Evolutionary conservation across 169 alveolate species (phyloP).

Genomic region (Ichthyophthirius multifiliis): DNA sequence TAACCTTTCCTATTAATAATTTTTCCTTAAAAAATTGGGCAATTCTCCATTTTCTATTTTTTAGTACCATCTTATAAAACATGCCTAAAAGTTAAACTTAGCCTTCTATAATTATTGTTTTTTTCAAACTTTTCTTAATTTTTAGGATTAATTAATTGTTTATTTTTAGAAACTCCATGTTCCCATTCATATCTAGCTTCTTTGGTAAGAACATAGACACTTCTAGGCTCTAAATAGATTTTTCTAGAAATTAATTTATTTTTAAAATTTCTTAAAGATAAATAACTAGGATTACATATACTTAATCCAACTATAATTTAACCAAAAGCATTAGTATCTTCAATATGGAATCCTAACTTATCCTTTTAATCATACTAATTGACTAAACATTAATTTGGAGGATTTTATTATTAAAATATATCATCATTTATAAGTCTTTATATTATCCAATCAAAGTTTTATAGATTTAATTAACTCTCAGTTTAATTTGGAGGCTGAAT

Average conservation of each 20-base stretch:
- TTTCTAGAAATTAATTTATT: not conserved
- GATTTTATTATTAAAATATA: not conserved
- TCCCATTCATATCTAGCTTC: slow-evolving; percentile 8
- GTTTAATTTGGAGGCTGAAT: not conserved
- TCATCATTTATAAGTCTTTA: not conserved
- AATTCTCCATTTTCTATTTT: no score
- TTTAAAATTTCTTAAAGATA: not conserved
- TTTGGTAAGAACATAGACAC: not conserved
- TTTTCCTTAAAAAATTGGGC: no score
- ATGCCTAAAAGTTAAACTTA: slow-evolving; percentile 15
- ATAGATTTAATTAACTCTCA: not conserved
- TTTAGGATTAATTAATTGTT: not conserved
- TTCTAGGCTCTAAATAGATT: not conserved
- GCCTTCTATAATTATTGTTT: not conserved
- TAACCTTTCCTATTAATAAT: no score
- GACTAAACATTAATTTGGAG: slow-evolving; percentile 19
- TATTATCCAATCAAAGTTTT: not conserved
- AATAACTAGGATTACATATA: slow-evolving; percentile 3
- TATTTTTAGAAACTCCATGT: not conserved
- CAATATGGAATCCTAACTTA: not conserved
- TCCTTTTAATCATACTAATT: slow-evolving; percentile 10
- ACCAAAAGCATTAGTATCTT: slow-evolving; percentile 1
- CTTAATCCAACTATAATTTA: slow-evolving; percentile 13
- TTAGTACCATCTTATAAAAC: slow-evolving; percentile 8
- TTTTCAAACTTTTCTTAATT: not conserved